These are phyloP conservation scores for Xylaria castorea DNA, from an alignment of 495 filamentous ascomycete species.

Conservation along the genomic window DNA sequence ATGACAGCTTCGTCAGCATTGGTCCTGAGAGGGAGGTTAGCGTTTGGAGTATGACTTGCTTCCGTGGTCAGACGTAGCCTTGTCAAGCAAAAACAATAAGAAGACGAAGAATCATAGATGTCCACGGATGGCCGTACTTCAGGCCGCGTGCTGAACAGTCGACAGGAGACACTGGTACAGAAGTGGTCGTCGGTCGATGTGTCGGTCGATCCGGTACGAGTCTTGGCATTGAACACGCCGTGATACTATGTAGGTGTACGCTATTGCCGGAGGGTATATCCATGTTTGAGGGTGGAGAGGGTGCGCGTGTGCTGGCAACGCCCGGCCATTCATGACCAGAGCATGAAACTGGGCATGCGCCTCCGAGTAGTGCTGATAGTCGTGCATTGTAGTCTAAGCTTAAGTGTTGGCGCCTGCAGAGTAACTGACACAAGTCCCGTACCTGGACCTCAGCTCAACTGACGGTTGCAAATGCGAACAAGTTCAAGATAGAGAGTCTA, in stretches of 20 bases:
- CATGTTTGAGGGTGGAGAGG: constrained; percentile 24
- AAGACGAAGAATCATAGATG: not conserved
- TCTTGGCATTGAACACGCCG: constrained; percentile 24
- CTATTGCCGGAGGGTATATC: constrained; percentile 23
- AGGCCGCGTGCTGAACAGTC: constrained; percentile 5
- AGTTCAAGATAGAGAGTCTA: not conserved
- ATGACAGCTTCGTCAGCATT: constrained; percentile 15
- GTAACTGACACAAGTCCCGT: constrained; percentile 5
- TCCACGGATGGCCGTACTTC: not conserved
- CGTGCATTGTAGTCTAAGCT: constrained; percentile 11
- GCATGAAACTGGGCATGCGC: constrained; percentile 19
- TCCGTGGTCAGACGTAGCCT: constrained; percentile 13
- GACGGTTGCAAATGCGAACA: not conserved
- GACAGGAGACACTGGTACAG: not conserved
- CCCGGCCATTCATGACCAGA: constrained; percentile 20
- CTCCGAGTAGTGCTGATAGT: constrained; percentile 22
- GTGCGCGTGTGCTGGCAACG: constrained; percentile 25
- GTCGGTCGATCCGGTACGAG: constrained; percentile 9
- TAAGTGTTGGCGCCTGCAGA: constrained; percentile 3
- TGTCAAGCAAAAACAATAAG: not conserved
- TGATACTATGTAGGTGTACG: not conserved
- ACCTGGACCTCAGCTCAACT: not conserved
- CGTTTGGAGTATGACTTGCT: constrained; percentile 4
- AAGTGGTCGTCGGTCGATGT: constrained; percentile 17
- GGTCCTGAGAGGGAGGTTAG: constrained; percentile 1